phyloP scores from a whole-genome alignment of 345 rosid species.

The Gossypium bickii region DNA sequence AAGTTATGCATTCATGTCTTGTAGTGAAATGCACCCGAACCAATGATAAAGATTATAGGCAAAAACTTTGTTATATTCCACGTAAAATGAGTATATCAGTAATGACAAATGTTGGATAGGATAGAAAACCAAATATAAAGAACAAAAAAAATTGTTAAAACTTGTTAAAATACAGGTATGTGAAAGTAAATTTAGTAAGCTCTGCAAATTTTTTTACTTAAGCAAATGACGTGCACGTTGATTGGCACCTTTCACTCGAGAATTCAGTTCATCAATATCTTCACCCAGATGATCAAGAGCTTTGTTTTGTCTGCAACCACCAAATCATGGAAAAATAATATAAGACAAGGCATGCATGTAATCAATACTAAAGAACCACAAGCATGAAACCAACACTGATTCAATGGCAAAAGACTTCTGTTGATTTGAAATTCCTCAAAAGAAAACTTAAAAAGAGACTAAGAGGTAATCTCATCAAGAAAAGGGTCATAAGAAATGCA shows the following conservation, averaged over 20 bases:
- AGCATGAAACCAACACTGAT: not conserved
- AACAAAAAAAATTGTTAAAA: not conserved
- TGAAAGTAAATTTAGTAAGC: not conserved
- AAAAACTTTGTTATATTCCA: not conserved
- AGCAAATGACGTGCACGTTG: conserved; percentile 74
- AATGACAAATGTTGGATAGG: not conserved
- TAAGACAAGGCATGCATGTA: not conserved
- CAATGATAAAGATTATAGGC: not conserved
- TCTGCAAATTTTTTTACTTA: conserved; percentile 38
- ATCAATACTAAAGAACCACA: not conserved
- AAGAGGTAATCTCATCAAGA: not conserved
- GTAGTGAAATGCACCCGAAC: not conserved
- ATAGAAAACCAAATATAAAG: not conserved
- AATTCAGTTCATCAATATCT: conserved; percentile 78
- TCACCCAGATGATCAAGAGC: conserved; percentile 69
- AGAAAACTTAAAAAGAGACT: not conserved
- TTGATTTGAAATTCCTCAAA: too few species aligned
- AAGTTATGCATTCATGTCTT: not conserved
- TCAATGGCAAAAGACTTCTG: too few species aligned
- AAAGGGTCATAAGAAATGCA: not conserved
- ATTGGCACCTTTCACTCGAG: conserved; percentile 83
- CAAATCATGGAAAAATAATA: conserved; percentile 10
- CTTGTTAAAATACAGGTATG: not conserved
- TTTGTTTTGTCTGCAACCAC: conserved; percentile 77
- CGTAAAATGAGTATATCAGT: not conserved